These are phyloP conservation scores for Xylariaceae sp. DNA, from an alignment of 2,329 filamentous ascomycete genomes.

Conservation along the genomic window DNA sequence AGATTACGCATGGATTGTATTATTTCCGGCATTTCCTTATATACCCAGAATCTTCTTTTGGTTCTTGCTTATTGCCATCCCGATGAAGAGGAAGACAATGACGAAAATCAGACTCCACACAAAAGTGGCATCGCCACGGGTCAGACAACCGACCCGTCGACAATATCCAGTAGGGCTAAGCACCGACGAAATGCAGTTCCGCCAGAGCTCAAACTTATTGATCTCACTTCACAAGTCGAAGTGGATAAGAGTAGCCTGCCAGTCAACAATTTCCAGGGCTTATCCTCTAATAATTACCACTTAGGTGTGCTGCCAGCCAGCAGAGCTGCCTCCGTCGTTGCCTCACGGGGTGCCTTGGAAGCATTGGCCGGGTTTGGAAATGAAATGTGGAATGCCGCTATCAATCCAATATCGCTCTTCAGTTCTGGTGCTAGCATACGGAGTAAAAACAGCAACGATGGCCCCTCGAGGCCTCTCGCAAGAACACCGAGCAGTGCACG, in stretches of 20 bases:
- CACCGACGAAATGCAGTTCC: constrained; percentile 73
- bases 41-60: constrained; percentile 84
- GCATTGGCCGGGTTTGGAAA: constrained; percentile 64
- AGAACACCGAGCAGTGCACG: constrained; percentile 36
- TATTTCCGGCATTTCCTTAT: constrained; percentile 93
- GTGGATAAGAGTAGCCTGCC: constrained; percentile 81
- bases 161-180: constrained; percentile 52
- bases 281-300: constrained; percentile 89
- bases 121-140: constrained; percentile 29
- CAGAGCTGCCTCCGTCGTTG: constrained; percentile 57
- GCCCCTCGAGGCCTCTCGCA: constrained; percentile 44
- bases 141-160: constrained; percentile 41
- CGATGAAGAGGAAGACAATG: constrained; percentile 59
- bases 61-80: constrained; percentile 85
- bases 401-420: constrained; percentile 82
- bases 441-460: constrained; percentile 57
- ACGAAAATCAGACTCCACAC: constrained; percentile 38
- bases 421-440: constrained; percentile 75
- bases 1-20: constrained; percentile 95
- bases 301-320: constrained; percentile 74
- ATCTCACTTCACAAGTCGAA: constrained; percentile 79
- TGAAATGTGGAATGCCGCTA: constrained; percentile 85
- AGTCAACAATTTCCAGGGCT: constrained; percentile 77
- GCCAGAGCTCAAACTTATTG: constrained; percentile 86
- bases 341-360: constrained; percentile 67